Evolutionary conservation across 2,329 filamentous ascomycete species (phyloP).

Genomic region (Elsinoe necatrix): DNA sequence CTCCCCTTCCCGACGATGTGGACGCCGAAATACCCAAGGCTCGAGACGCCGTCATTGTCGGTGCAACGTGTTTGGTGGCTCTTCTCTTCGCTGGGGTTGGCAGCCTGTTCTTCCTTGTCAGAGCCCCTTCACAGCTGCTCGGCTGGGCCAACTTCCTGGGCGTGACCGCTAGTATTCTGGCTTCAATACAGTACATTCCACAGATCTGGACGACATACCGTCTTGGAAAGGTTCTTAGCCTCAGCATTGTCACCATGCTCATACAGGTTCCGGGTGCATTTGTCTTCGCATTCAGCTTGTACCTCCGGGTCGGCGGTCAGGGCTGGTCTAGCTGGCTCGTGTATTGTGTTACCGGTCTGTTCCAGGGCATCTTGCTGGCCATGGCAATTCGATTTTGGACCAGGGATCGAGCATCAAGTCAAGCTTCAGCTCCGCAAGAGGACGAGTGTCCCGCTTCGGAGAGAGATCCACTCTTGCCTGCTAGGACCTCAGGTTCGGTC

Average conservation of each 20-base stretch:
- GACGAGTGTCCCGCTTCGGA: neutral
- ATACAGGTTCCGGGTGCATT: constrained; percentile 93
- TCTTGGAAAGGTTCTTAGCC: constrained; percentile 75
- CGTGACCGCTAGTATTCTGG: constrained; percentile 66
- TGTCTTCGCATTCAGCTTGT: constrained; percentile 75
- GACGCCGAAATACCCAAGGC: constrained; percentile 47
- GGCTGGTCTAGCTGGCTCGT: constrained; percentile 97
- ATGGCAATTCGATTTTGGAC: constrained; percentile 73
- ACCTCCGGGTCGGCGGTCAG: constrained; percentile 59
- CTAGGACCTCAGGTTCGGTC: neutral
- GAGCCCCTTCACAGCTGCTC: constrained; percentile 55
- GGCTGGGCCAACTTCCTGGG: constrained; percentile 82
- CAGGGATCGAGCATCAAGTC: neutral
- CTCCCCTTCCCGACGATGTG: constrained; percentile 23
- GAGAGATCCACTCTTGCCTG: neutral
- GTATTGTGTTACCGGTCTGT: constrained; percentile 72
- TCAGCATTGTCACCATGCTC: constrained; percentile 96
- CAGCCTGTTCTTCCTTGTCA: constrained; percentile 57
- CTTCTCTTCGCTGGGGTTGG: constrained; percentile 60
- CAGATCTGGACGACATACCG: constrained; percentile 89
- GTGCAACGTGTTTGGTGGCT: constrained; percentile 63
- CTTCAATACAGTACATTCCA: constrained; percentile 84
- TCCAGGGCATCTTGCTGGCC: constrained; percentile 72
- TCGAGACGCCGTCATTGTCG: constrained; percentile 70
- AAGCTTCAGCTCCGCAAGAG: neutral